Base-by-base conservation (phyloP, 805 yeast genomes). In the Candida ficus region DNA sequence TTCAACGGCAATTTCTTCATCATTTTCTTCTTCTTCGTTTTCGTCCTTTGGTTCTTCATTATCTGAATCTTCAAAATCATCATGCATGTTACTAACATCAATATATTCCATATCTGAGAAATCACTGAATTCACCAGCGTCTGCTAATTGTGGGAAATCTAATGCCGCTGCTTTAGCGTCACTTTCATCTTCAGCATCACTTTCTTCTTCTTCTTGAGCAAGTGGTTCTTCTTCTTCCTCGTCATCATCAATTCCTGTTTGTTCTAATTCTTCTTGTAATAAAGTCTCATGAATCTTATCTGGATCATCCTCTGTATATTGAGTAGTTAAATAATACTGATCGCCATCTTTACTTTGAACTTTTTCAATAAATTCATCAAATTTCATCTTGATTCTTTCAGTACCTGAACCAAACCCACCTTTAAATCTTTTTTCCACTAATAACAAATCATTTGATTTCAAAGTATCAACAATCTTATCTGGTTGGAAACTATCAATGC, bases 371-470 rank as follows among this genome's bases (percentile, higher is more conserved):
- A 83, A 68, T 16, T 77, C 76, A 0, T 53, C 52, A 44, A 83
- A 66, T 3, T 62, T 57, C 76, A 80, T 68, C 40, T 68, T 67
- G 13, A 68, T 57, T 46, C 89, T 63, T 41, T 66, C 63, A 17
- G 66, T 65, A 1, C 88, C 88, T 34, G 80, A 72, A 1, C 91
- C 91, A 60, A 75, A 83, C 2, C 90, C 90, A 35, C 79, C 79
- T 32, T 67, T 59, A 12, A 59, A 56, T 50, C 76, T 75, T 46
- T 69, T 69, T 52, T 83, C 91, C 14, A 83, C 78, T 47, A 79
- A 76, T 28, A 83, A 53, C 10, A 43, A 14, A 7, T 46, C 54
- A 11, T 64, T 56, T 33, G 62, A 63, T 4, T 57, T 46, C 19
- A 80, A 58, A 3, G 67, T 62, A 3, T 60, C 54, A 5, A 46